Evolutionary conservation across 176 grass and related monocot species (phyloP), one percentile per base, ranked within the genome.

Genomic region (Carex myosuroides): DNA sequence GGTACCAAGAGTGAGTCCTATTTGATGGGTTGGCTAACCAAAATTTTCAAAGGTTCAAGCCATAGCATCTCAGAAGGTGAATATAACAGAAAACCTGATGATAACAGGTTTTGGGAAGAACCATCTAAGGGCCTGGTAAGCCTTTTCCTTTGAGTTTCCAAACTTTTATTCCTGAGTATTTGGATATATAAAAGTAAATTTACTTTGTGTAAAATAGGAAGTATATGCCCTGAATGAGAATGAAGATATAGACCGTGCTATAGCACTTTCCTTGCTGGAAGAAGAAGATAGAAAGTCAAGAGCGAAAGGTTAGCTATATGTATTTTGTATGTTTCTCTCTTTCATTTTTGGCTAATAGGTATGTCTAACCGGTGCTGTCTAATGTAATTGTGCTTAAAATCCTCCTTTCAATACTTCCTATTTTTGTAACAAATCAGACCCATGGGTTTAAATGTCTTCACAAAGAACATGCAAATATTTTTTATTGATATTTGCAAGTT

Each of bases 191-290:
- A 41, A 67, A 84, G 52, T 46, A 16, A 77, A 33, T 3, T 70
- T 3, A 64, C 72, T 50, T 56, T 72, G 89, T 83, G 62, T 3
- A 84, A 85, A 87, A 60, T 84, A 96, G 93, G 90, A 92, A 87
- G 42, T 60, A 17, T 26, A 79, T 73, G 86, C 86, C 20, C 88
- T 92, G 54, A 88, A 89, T 84, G 91, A 95, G 79, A 92, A 92
- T 84, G 97, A 96, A 55, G 97, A 96, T 89, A 94, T 99, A 44
- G 87, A 92, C 8, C 93, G 79, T 81, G 97, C 97, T 83, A 99
- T 99, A 93, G 93, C 91, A 63, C 91, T 99, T 70, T 99, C 97
- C 83, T 35, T 99, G 83, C 86, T 24, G 37, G 97, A 99, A 85
- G 91, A 99, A 87, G 97, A 94, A 84, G 81, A 92, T 53, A 91